phyloP scores from a whole-genome alignment of 1,284 basidiomycete genomes.

The Ganoderma boninense region DNA sequence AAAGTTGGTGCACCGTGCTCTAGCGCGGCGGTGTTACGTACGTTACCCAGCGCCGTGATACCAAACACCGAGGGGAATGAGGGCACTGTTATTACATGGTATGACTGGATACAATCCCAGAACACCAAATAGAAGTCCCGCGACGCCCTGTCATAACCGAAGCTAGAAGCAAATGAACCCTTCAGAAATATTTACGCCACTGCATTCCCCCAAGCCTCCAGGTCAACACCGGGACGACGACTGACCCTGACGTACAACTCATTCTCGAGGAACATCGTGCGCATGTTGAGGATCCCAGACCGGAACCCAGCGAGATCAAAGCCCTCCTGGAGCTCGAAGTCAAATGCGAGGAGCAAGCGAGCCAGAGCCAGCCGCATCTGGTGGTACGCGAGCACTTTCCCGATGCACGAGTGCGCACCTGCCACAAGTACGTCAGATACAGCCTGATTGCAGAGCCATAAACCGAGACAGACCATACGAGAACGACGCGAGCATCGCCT shows the following conservation, averaged over 20 bases:
- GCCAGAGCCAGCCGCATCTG: slow-evolving; percentile 35
- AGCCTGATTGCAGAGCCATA: neutral
- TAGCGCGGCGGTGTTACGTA: too few relatives aligned
- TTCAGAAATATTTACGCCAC: neutral
- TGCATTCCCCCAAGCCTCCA: slow-evolving; percentile 6
- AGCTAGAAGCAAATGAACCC: neutral
- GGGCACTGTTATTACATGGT: too few relatives aligned
- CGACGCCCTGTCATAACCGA: too few relatives aligned
- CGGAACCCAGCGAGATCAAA: slow-evolving; percentile 24
- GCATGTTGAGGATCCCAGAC: slow-evolving; percentile 30
- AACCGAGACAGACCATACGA: slow-evolving; percentile 26
- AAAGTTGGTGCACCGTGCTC: too few relatives aligned
- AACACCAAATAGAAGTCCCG: too few relatives aligned
- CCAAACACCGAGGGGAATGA: too few relatives aligned
- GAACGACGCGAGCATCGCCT: slow-evolving; percentile 32
- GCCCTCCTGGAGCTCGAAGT: slow-evolving; percentile 23
- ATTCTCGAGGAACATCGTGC: slow-evolving; percentile 29
- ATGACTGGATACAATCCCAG: too few relatives aligned
- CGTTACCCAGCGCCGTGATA: too few relatives aligned
- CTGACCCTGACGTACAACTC: slow-evolving; percentile 13
- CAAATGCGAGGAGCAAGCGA: slow-evolving; percentile 28
- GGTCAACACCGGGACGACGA: neutral
- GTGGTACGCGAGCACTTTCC: slow-evolving; percentile 34
- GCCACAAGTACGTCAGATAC: neutral
- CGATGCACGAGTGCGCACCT: slow-evolving; percentile 23